Base-by-base conservation (phyloP, 352 stramenopile genomes). In the Phytophthora sansomeana region DNA sequence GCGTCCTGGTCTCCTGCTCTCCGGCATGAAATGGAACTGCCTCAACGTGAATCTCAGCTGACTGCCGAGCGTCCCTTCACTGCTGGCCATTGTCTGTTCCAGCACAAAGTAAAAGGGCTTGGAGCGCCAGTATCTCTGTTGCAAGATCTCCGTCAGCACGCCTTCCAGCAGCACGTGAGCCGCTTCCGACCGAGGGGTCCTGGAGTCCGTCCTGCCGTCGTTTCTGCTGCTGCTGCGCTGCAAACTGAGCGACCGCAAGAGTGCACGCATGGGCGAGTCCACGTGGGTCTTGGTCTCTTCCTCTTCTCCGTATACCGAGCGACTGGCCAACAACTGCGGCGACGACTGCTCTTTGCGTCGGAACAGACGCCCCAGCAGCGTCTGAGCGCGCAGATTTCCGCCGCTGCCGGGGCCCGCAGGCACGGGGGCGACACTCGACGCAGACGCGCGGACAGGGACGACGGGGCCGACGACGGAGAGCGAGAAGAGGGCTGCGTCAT, bases 101-200 rank as follows among this genome's bases (percentile, higher is more conserved):
- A 93, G 55, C 29, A 89, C 72, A 51, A 89, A 92, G 50, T 89
- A 92, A 6, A 44, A 77, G 6, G 75, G 72, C 55, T 72, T 87
- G 9, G 69, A 79, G 52, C 80, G 77, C 80, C 82, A 89, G 41
- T 85, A 90, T 52, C 82, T 80, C 58, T 77, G 77, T 58, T 72
- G 55, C 24, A 76, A 63, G 21, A 93, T 66, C 53, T 85, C 76
- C 5, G 80, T 87, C 19, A 90, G 66, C 35, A 75, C 35, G 19
- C 83, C 84, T 48, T 92, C 73, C 16, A 83, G 60, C 44, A 93
- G 48, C 6, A 87, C 63, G 9, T 67, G 41, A 7, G 60, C 30
- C 24, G 14, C 48, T 39, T 42, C 30, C 3, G 49, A 43, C 30
- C 33, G 48, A 19, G 44, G 47, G 29, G 33, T 36, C 4, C n/a